Percentiles rank a stretch among this genome's conserved stretches.
phyloP scores from a whole-genome alignment of 768 basidiomycete genomes.

The Psilocybe tampanensis region DNA sequence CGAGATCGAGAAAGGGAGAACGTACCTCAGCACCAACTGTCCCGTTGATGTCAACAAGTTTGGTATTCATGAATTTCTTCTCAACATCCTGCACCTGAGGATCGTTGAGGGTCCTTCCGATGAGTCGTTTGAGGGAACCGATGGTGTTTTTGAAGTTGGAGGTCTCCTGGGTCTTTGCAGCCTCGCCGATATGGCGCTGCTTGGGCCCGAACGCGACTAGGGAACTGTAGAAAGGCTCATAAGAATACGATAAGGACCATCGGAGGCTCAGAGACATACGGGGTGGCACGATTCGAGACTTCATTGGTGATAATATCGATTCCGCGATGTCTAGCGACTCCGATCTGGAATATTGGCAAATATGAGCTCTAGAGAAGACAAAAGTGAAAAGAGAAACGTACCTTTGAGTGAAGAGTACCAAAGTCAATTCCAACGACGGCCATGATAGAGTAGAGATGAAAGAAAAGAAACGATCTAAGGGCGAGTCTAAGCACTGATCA shows the following conservation, averaged over 20 bases:
- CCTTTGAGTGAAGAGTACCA: slow-evolving; percentile 89
- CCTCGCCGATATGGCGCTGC: slow-evolving; percentile 89
- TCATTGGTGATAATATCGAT: slow-evolving; percentile 99
- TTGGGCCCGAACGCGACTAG: slow-evolving; percentile 93
- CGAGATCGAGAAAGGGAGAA: slow-evolving; percentile 7
- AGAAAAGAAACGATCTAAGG: slow-evolving; percentile 14
- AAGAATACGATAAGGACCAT: slow-evolving; percentile 25
- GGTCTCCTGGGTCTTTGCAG: slow-evolving; percentile 96
- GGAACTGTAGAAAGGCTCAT: slow-evolving; percentile 54
- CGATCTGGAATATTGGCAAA: slow-evolving; percentile 59
- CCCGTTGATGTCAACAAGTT: slow-evolving; percentile 82
- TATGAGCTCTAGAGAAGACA: slow-evolving; percentile 8
- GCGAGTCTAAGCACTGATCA: slow-evolving; percentile 8
- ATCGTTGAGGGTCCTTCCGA: slow-evolving; percentile 82
- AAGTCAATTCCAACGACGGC: slow-evolving; percentile 96
- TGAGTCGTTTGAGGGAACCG: slow-evolving; percentile 87
- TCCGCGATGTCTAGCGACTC: slow-evolving; percentile 92
- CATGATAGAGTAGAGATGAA: slow-evolving; percentile 46
- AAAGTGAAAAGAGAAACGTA: slow-evolving; percentile 29
- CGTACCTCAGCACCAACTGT: slow-evolving; percentile 85
- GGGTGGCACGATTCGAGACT: slow-evolving; percentile 95
- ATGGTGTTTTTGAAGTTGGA: slow-evolving; percentile 98
- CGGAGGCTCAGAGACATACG: slow-evolving; percentile 55
- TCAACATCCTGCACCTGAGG: slow-evolving; percentile 82
- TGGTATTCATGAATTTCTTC: slow-evolving; percentile 89